Conservation (phyloP, 768 basidiomycete species). For the Xerocomellus amylosporus region DNA sequence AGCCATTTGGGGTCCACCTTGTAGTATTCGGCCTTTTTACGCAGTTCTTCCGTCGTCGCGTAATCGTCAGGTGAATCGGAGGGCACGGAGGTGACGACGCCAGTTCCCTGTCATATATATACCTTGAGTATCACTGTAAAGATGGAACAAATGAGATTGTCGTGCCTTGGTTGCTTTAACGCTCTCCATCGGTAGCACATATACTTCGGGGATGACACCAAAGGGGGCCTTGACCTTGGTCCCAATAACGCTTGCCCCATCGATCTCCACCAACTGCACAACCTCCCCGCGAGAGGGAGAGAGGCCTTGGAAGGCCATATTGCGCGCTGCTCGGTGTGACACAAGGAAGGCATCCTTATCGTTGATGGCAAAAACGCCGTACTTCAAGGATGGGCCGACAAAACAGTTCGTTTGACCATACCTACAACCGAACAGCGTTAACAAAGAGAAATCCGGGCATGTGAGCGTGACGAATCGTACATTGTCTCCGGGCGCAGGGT, state of each 20-base stretch:
- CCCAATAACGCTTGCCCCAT: conserved; percentile 78
- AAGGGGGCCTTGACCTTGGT: conserved; percentile 89
- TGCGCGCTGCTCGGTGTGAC: conserved; percentile 88
- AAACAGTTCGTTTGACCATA: conserved; percentile 99
- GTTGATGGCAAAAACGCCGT: conserved; percentile 87
- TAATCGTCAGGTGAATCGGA: conserved; percentile 99
- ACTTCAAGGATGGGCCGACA: conserved; percentile 86
- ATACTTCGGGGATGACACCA: conserved; percentile 78
- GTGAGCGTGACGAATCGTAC: conserved; percentile 42
- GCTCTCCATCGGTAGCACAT: conserved; percentile 98
- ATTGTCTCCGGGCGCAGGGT: conserved; percentile 96
- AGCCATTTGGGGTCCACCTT: conserved; percentile 90
- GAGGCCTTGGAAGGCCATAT: conserved; percentile 94
- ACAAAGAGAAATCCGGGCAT: not conserved
- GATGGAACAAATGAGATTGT: not conserved
- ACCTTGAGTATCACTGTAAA: conserved; percentile 3
- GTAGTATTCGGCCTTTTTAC: conserved; percentile 96
- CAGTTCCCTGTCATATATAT: conserved; percentile 68
- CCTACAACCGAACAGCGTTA: conserved; percentile 40
- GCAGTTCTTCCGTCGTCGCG: conserved; percentile 82
- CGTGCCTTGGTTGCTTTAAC: conserved; percentile 89
- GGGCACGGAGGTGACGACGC: conserved; percentile 96
- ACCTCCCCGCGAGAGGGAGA: conserved; percentile 70
- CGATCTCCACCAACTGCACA: conserved; percentile 71
- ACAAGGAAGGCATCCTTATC: conserved; percentile 86